Conservation (phyloP, 2,329 filamentous ascomycete species). For the Ploettnerulaceae sp. region DNA sequence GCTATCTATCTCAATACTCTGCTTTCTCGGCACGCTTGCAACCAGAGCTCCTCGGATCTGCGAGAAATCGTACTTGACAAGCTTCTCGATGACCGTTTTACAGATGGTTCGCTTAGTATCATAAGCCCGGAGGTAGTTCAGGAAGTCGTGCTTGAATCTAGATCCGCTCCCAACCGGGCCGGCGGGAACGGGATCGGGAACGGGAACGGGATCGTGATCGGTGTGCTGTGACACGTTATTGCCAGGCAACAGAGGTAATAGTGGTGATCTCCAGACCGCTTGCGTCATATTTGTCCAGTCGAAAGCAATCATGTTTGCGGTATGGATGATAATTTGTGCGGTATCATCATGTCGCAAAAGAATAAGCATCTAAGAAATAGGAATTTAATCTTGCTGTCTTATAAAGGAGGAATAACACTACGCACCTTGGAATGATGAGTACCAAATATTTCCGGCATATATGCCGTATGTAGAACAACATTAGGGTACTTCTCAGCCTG, state of each 20-base stretch:
- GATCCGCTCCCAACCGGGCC: slow-evolving; percentile 51
- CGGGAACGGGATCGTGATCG: too few species aligned
- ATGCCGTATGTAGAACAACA: slow-evolving; percentile 66
- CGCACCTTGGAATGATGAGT: slow-evolving; percentile 66
- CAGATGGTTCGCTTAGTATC: slow-evolving; percentile 48
- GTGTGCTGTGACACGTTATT: slow-evolving; percentile 5
- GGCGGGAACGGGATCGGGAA: too few species aligned
- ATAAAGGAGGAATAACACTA: too few species aligned
- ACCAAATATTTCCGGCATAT: slow-evolving; percentile 78
- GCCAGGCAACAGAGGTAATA: slow-evolving; percentile 46
- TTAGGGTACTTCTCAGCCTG: slow-evolving; percentile 59
- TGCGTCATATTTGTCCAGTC: slow-evolving; percentile 91
- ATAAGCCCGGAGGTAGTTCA: slow-evolving; percentile 69
- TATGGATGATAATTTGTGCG: slow-evolving; percentile 79
- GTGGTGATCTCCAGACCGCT: slow-evolving; percentile 72
- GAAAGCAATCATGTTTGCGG: slow-evolving; percentile 82
- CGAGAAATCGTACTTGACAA: slow-evolving; percentile 65
- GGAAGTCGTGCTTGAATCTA: slow-evolving; percentile 70
- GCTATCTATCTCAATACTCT: slow-evolving; percentile 44
- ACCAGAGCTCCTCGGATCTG: slow-evolving; percentile 64
- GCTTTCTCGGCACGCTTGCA: slow-evolving; percentile 71
- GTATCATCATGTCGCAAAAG: slow-evolving; percentile 70
- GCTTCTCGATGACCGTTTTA: slow-evolving; percentile 48
- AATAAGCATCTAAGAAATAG: slow-evolving; percentile 87
- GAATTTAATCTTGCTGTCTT: too few species aligned